Evolutionary conservation across 2,329 filamentous ascomycete genomes (phyloP).

Genomic region (Pseudogymnoascus verrucosus): DNA sequence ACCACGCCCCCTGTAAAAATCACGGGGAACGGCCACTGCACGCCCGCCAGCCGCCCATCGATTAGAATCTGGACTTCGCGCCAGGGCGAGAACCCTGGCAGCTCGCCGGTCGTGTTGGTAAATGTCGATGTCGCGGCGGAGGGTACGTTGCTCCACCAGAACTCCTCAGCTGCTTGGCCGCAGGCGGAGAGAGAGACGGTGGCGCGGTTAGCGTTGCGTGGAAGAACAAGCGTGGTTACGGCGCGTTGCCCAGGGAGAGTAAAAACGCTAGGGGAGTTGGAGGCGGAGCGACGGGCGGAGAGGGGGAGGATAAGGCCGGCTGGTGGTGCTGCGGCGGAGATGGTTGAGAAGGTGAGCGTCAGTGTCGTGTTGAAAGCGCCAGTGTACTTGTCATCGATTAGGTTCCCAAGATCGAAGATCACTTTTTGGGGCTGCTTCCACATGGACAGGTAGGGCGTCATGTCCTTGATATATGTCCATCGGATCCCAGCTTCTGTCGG

Average conservation of each 20-base stretch:
- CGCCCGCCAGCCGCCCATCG: constrained; percentile 63
- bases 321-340: constrained; percentile 34
- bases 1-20: constrained; percentile 77
- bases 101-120: constrained; percentile 41
- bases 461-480: constrained; percentile 73
- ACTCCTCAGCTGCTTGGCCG: constrained; percentile 70
- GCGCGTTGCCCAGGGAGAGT: constrained; percentile 56
- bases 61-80: constrained; percentile 72
- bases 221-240: constrained; percentile 52
- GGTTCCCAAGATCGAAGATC: constrained; percentile 73
- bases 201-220: constrained; percentile 58
- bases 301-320: constrained; percentile 63
- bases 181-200: constrained; percentile 70
- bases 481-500: constrained; percentile 62
- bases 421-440: constrained; percentile 64
- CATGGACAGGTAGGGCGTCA: constrained; percentile 61
- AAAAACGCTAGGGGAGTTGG: constrained; percentile 56
- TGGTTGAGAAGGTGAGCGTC: constrained; percentile 62
- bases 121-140: constrained; percentile 54
- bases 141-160: constrained; percentile 77
- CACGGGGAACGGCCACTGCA: constrained; percentile 73
- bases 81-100: constrained; percentile 65
- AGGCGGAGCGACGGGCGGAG: constrained; percentile 44
- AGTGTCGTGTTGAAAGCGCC: constrained; percentile 66
- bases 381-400: constrained; percentile 64